Evolutionary conservation across 2,329 filamentous ascomycete genomes (phyloP).

Genomic region (Fusarium nelsonii): DNA sequence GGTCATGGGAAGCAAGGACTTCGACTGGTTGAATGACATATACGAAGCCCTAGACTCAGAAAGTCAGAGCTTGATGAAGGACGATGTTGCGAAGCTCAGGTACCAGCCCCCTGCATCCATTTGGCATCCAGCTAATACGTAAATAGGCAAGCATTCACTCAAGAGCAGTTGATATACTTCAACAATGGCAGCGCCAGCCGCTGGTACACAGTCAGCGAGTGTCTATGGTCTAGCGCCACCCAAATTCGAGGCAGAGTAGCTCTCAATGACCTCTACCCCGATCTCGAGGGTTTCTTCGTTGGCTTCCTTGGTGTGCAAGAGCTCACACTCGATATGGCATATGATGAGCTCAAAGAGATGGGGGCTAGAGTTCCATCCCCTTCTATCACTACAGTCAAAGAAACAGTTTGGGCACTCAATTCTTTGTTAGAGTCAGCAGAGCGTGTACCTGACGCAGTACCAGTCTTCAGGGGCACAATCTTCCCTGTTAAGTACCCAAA

Average conservation of each 20-base stretch:
- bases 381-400: slow-evolving; percentile 46
- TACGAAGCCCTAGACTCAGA: slow-evolving; percentile 13
- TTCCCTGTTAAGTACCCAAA: slow-evolving; percentile 47
- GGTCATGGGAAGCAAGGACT: slow-evolving; percentile 15
- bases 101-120: rapidly evolving
- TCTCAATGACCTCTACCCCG: slow-evolving; percentile 48
- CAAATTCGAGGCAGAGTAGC: slow-evolving; percentile 45
- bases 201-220: slow-evolving; percentile 50
- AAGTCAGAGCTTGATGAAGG: neutral
- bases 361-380: slow-evolving; percentile 4
- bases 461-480: slow-evolving; percentile 21
- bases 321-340: slow-evolving; percentile 50
- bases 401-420: slow-evolving; percentile 51
- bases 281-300: slow-evolving; percentile 51
- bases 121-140: neutral
- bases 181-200: slow-evolving; percentile 6
- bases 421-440: slow-evolving; percentile 45
- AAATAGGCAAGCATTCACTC: slow-evolving; percentile 7
- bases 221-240: slow-evolving; percentile 53
- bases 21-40: slow-evolving; percentile 34
- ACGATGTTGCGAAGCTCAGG: slow-evolving; percentile 17
- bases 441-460: slow-evolving; percentile 2
- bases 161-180: slow-evolving; percentile 32
- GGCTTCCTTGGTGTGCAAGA: slow-evolving; percentile 47
- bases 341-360: slow-evolving; percentile 48